Percentiles rank a stretch among this genome's conserved stretches.
These are phyloP conservation scores for Xeromyces bisporus DNA, from an alignment of 495 filamentous ascomycete species.

Conservation along the genomic window DNA sequence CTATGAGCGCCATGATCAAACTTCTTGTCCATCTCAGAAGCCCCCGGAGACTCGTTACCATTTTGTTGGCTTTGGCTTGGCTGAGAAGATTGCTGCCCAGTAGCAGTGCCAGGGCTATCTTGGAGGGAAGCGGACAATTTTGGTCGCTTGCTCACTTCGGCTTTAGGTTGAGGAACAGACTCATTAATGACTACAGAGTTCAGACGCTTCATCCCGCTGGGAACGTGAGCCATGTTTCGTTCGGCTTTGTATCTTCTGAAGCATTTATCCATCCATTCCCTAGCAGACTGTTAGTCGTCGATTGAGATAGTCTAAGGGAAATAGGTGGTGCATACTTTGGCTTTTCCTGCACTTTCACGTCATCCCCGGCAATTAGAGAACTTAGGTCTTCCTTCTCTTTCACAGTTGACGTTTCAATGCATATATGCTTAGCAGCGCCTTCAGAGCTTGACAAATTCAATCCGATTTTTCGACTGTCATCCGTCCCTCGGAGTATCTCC, in stretches of 20 bases:
- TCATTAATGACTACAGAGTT: slow-evolving; percentile 2
- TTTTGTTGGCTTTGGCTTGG: slow-evolving; percentile 1
- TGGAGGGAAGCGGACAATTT: slow-evolving; percentile 20
- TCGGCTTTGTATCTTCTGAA: slow-evolving; percentile 14
- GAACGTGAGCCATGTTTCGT: slow-evolving; percentile 2
- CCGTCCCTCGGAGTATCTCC: slow-evolving; percentile 7
- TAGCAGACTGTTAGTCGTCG: slow-evolving; percentile 7
- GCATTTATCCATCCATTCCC: slow-evolving; percentile 20
- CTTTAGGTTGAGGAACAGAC: background rate
- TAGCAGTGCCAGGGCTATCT: slow-evolving; percentile 6
- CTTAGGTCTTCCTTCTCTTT: slow-evolving; percentile 10
- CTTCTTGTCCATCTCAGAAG: too few species aligned
- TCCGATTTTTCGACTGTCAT: slow-evolving; percentile 17
- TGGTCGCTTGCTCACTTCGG: slow-evolving; percentile 9
- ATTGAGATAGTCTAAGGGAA: background rate
- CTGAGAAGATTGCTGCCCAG: slow-evolving; percentile 1
- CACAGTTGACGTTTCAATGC: slow-evolving; percentile 19
- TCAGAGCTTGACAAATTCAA: slow-evolving; percentile 15
- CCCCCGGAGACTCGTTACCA: background rate
- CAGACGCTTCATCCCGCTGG: slow-evolving; percentile 5
- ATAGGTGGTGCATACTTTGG: slow-evolving; percentile 7
- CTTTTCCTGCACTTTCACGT: slow-evolving; percentile 7
- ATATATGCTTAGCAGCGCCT: slow-evolving; percentile 9
- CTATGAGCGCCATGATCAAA: slow-evolving; percentile 1
- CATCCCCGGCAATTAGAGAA: slow-evolving; percentile 3